Base-by-base conservation (phyloP, 331 rosid genomes). In the Quercus phellos region DNA sequence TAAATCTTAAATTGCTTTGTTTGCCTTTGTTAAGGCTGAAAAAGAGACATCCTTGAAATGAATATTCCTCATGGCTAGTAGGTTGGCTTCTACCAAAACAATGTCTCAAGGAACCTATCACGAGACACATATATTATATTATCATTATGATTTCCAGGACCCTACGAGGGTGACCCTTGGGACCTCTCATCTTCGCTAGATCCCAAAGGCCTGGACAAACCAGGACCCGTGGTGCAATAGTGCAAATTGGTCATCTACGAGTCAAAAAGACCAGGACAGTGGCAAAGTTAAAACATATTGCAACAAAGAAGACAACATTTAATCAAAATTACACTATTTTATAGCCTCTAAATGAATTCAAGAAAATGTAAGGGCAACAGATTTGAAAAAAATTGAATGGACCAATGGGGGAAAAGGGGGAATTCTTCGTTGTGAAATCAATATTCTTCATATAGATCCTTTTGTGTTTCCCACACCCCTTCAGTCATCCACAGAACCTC, bases 21-120 rank as follows among this genome's bases (percentile, higher is more conserved):
- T 32, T 66, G 46, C 71, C 17, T 50, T 81, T 81, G 63, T 51
- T 81, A 81, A 82, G 81, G 88, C 86, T 85, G 88, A 78, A 78
- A 46, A 66, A 78, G 51, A 22, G 46, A 76, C 53, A 59, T 74
- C 74, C 59, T 67, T 63, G 68, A 55, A 21, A 76, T 67, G 63
- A 72, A 82, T 76, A 76, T 79, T 82, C 78, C 53, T 8, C 53
- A 24, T 6, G 58, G 68, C 58, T 13, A 79, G 10, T 80, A 70
- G 67, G 83, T 51, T 81, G 80, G 72, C 74, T 46, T 17, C 71
- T 5, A 67, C 64, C 69, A 50, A 74, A 60, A 82, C 82, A 32
- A 21, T 56, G 13, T 70, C 72, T 55, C 83, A 84, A 77, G 85
- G 68, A 27, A 77, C 70, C 51, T 34, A 11, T 18, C 7, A 6